phyloP scores from a whole-genome alignment of 805 yeast species.

The Teunomyces stri region DNA sequence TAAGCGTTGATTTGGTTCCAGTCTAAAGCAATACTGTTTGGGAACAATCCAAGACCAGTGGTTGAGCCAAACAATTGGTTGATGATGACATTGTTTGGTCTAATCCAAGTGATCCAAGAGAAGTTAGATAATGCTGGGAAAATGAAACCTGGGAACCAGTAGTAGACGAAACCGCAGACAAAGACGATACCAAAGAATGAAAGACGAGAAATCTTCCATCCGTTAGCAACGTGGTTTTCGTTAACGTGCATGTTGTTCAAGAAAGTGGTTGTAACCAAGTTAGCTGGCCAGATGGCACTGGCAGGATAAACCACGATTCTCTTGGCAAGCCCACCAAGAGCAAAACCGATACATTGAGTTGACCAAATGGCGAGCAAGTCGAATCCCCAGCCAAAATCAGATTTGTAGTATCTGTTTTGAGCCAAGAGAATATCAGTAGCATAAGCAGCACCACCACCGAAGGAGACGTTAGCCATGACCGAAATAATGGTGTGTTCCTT shows the following conservation, averaged over 20 bases:
- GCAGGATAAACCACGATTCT: constrained; percentile 61
- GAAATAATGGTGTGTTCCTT: constrained; percentile 61
- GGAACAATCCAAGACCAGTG: constrained; percentile 63
- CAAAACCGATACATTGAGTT: constrained; percentile 65
- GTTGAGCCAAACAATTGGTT: constrained; percentile 63
- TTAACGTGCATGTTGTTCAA: constrained; percentile 50
- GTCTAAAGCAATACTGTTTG: constrained; percentile 55
- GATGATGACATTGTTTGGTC: constrained; percentile 55
- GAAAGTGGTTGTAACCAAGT: constrained; percentile 58
- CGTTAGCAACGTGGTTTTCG: constrained; percentile 53
- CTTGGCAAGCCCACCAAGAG: constrained; percentile 62
- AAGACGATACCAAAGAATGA: constrained; percentile 15
- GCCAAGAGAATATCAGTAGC: constrained; percentile 57
- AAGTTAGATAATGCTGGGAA: constrained; percentile 59
- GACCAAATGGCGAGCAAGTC: constrained; percentile 51
- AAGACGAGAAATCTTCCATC: constrained; percentile 54
- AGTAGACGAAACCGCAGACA: constrained; percentile 16
- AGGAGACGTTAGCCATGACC: constrained; percentile 49
- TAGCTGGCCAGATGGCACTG: constrained; percentile 70
- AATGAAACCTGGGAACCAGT: constrained; percentile 57
- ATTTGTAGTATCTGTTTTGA: constrained; percentile 46
- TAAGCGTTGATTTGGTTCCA: constrained; percentile 61
- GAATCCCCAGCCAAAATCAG: constrained; percentile 52
- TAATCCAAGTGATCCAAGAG: constrained; percentile 67
- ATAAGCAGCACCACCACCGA: constrained; percentile 47